phyloP scores from a whole-genome alignment of 257 asterid species.

The Solanum clarkiae region DNA sequence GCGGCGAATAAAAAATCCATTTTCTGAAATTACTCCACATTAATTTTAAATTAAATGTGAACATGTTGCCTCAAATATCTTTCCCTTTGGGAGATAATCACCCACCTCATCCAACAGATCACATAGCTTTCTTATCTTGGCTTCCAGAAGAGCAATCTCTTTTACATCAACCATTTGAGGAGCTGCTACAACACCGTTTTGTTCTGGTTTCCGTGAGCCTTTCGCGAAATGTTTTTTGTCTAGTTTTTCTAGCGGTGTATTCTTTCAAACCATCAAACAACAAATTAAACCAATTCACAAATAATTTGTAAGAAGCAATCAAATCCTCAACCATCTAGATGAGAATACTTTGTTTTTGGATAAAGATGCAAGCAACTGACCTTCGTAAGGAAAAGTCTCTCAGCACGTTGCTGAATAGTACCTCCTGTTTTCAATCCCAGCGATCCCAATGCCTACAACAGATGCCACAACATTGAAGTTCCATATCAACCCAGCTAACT shows the following conservation, averaged over 20 bases:
- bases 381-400: slow-evolving; percentile 87
- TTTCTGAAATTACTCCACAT: neutral
- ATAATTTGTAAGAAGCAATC: neutral
- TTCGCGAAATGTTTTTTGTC: slow-evolving; percentile 76
- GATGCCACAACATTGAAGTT: slow-evolving; percentile 2
- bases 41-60: neutral
- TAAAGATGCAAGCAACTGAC: slow-evolving; percentile 20
- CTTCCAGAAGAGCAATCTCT: slow-evolving; percentile 83
- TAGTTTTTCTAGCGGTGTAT: slow-evolving; percentile 71
- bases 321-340: neutral
- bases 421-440: slow-evolving; percentile 95
- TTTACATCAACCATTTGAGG: slow-evolving; percentile 39
- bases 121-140: slow-evolving; percentile 66
- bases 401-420: slow-evolving; percentile 85
- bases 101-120: slow-evolving; percentile 71
- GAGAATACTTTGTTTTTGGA: neutral
- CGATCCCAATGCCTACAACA: slow-evolving; percentile 62
- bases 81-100: neutral
- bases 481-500: neutral
- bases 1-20: neutral
- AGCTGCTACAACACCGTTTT: slow-evolving; percentile 34
- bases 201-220: slow-evolving; percentile 45
- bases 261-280: slow-evolving; percentile 27
- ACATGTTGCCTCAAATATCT: neutral
- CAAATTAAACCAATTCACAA: neutral